A percentile compares a stretch with the other conserved stretches of the same genome.
Conservation (phyloP, 768 basidiomycete genomes). For the Tylopilus subfusipes region DNA sequence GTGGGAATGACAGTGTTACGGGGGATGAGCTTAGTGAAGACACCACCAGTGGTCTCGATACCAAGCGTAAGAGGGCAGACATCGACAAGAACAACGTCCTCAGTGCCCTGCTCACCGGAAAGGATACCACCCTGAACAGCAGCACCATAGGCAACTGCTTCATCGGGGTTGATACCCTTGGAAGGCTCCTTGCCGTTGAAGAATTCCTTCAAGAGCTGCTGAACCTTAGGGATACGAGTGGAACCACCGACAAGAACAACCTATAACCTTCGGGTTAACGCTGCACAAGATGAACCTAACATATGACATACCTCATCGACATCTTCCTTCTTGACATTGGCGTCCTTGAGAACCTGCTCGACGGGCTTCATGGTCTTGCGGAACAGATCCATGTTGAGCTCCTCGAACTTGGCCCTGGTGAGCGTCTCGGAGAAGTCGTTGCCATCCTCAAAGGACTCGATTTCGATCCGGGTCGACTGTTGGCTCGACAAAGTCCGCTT, state of each 20-base stretch:
- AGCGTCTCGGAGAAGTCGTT: constrained; percentile 97
- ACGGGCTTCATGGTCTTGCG: constrained; percentile 99
- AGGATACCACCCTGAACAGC: constrained; percentile 99
- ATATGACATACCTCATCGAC: constrained; percentile 68
- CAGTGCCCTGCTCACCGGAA: constrained; percentile 87
- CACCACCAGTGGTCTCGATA: constrained; percentile 98
- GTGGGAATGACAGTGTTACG: constrained; percentile 99
- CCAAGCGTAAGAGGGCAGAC: constrained; percentile 96
- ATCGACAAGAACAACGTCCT: constrained; percentile 92
- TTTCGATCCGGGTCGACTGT: constrained; percentile 88
- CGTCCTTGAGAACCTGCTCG: constrained; percentile 97
- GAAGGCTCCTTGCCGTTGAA: constrained; percentile 97
- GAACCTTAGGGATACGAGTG: constrained; percentile 99
- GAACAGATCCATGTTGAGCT: constrained; percentile 98
- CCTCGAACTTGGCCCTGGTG: constrained; percentile 98
- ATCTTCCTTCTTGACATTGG: constrained; percentile 97
- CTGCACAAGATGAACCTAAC: accelerated
- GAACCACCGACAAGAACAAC: constrained; percentile 94
- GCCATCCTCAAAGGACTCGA: constrained; percentile 50
- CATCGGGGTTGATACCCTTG: constrained; percentile 98
- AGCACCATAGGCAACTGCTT: constrained; percentile 98
- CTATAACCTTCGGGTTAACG: constrained; percentile 28
- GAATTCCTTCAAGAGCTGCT: constrained; percentile 96
- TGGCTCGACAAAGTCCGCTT: constrained; percentile 92
- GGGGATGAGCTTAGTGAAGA: constrained; percentile 96